Percentiles rank a stretch among this genome's conserved stretches.
These are phyloP conservation scores for Syncephalastrum sp. DNA, from an alignment of 371 early-diverging fungal genomes.

Conservation along the genomic window DNA sequence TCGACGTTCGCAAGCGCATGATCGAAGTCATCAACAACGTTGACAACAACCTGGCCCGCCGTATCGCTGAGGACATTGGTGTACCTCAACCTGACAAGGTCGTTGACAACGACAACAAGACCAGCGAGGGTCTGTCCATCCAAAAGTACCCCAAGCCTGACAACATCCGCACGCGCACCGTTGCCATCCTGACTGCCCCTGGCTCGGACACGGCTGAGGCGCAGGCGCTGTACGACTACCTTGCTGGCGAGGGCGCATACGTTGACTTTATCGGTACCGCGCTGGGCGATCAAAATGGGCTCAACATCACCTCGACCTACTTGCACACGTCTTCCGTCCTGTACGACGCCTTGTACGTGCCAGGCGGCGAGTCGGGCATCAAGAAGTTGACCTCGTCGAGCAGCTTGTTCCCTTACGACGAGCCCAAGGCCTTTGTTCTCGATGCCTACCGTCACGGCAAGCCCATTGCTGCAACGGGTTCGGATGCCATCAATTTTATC, in stretches of 20 bases:
- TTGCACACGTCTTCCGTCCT: slow-evolving; percentile 28
- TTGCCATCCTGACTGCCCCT: slow-evolving; percentile 35
- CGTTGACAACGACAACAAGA: slow-evolving; percentile 24
- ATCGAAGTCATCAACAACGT: slow-evolving; percentile 38
- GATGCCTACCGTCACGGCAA: slow-evolving; percentile 38
- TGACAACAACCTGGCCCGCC: slow-evolving; percentile 33
- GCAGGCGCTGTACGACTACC: slow-evolving; percentile 21
- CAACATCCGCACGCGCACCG: slow-evolving; percentile 27
- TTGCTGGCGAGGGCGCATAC: slow-evolving; percentile 26
- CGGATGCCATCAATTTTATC: slow-evolving; percentile 23
- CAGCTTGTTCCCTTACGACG: slow-evolving; percentile 31
- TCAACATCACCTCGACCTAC: slow-evolving; percentile 28
- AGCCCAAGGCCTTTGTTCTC: slow-evolving; percentile 29
- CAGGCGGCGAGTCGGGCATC: slow-evolving; percentile 23
- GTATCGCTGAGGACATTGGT: slow-evolving; percentile 34
- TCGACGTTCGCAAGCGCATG: slow-evolving; percentile 33
- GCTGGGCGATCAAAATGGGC: slow-evolving; percentile 19
- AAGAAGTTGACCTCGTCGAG: slow-evolving; percentile 10
- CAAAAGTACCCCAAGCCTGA: slow-evolving; percentile 27
- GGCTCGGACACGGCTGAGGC: slow-evolving; percentile 28
- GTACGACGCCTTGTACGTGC: slow-evolving; percentile 36
- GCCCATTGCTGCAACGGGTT: slow-evolving; percentile 28
- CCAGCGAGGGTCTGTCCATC: slow-evolving; percentile 29
- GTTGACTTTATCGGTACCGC: slow-evolving; percentile 24
- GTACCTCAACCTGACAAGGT: slow-evolving; percentile 24